Conservation (phyloP, 1,139 yeast genomes). For the Debaryomyces robertsiae region DNA sequence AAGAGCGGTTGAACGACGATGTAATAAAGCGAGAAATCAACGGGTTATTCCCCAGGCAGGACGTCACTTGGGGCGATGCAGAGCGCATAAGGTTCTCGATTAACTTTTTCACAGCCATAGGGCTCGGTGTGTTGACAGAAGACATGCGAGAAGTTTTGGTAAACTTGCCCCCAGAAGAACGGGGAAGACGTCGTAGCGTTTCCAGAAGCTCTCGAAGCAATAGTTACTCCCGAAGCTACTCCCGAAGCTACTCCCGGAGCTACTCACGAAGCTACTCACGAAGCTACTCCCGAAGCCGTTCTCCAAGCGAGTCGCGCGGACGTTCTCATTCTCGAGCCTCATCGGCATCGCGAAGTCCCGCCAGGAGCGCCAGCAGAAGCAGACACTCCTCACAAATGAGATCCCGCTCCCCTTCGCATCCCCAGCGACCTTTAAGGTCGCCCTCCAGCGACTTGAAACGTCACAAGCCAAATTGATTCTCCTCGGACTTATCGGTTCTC, state of each 20-base stretch:
- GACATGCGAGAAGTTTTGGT: slow-evolving; percentile 66
- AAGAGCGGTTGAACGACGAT: slow-evolving; percentile 50
- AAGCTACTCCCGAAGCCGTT: slow-evolving; percentile 12
- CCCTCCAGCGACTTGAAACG: background rate
- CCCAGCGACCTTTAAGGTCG: background rate
- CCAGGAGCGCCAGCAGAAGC: slow-evolving; percentile 7
- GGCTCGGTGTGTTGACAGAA: slow-evolving; percentile 82
- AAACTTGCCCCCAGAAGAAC: slow-evolving; percentile 30
- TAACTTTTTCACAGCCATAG: slow-evolving; percentile 91
- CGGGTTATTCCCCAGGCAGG: slow-evolving; percentile 53
- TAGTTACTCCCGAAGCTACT: slow-evolving; percentile 14
- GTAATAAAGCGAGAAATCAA: slow-evolving; percentile 48
- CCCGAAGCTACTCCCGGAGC: slow-evolving; percentile 11
- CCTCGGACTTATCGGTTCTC: slow-evolving; percentile 2
- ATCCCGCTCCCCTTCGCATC: background rate
- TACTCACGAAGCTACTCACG: slow-evolving; percentile 19
- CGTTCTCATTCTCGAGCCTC: slow-evolving; percentile 2
- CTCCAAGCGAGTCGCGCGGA: slow-evolving; percentile 9
- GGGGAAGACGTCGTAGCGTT: slow-evolving; percentile 20
- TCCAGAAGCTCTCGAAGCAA: slow-evolving; percentile 13
- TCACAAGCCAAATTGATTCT: slow-evolving; percentile 1
- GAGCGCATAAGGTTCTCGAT: slow-evolving; percentile 79
- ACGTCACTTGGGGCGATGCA: slow-evolving; percentile 43
- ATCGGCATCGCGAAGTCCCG: background rate
- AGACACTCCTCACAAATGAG: slow-evolving; percentile 1